Evolutionary conservation across 805 yeast species (phyloP).

Genomic region (Kuraishia ogatae): DNA sequence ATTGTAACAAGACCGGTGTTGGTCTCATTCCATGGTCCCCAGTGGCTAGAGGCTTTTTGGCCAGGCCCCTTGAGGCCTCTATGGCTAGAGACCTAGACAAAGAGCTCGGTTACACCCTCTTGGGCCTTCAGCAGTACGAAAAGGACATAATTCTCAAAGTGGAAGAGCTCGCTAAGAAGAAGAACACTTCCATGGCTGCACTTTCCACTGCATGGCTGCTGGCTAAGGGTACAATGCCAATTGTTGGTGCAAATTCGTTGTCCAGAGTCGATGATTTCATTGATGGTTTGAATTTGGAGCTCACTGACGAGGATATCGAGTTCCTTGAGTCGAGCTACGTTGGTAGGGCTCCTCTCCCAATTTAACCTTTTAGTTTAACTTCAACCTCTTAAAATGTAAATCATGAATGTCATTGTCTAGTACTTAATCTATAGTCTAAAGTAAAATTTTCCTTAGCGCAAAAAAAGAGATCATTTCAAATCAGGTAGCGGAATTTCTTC

Average conservation of each 20-base stretch:
- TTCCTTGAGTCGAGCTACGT: conserved; percentile 26
- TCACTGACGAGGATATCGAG: conserved; percentile 26
- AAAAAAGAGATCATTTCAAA: neutral
- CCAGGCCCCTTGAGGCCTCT: conserved; percentile 30
- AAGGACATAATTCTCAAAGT: conserved; percentile 36
- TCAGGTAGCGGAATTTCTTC: conserved; percentile 39
- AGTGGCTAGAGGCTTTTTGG: conserved; percentile 42
- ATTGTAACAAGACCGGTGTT: conserved; percentile 41
- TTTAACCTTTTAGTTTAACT: neutral
- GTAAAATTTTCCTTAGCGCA: too few relatives aligned
- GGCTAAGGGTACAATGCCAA: conserved; percentile 42
- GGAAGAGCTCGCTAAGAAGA: conserved; percentile 43
- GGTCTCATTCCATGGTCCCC: conserved; percentile 60
- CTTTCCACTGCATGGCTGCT: conserved; percentile 46
- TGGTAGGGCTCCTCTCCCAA: conserved; percentile 8
- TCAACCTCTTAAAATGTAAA: neutral
- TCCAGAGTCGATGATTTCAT: conserved; percentile 47
- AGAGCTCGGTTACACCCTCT: conserved; percentile 13
- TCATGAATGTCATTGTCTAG: neutral
- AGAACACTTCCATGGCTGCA: conserved; percentile 44
- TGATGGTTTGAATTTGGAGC: conserved; percentile 28
- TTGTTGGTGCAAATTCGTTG: conserved; percentile 41
- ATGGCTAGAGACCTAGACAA: conserved; percentile 2
- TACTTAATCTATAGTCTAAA: neutral
- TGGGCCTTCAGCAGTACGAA: conserved; percentile 15